A percentile compares a stretch with the other conserved stretches of the same genome.
These are phyloP conservation scores for Lentithecium fluviatile DNA, from an alignment of 495 filamentous ascomycete genomes.

Conservation along the genomic window DNA sequence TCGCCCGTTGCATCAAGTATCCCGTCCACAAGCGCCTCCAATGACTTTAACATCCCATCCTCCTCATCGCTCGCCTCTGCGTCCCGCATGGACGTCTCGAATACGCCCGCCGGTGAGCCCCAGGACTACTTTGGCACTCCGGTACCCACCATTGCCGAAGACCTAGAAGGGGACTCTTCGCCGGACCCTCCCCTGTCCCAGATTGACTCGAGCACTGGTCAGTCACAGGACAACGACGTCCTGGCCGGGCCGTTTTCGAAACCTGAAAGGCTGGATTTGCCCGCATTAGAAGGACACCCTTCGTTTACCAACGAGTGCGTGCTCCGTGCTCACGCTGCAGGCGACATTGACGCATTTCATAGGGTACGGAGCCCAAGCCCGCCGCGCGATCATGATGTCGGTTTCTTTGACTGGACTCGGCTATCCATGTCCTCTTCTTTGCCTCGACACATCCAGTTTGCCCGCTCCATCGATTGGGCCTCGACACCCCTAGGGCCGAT, in stretches of 20 bases:
- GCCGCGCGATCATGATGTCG: slow-evolving; percentile 26
- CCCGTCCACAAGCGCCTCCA: slow-evolving; percentile 25
- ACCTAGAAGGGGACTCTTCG: neutral
- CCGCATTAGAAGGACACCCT: slow-evolving; percentile 17
- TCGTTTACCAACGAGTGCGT: slow-evolving; percentile 40
- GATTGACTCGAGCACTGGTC: neutral
- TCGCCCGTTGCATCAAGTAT: slow-evolving; percentile 13
- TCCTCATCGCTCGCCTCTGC: slow-evolving; percentile 9
- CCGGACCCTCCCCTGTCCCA: neutral
- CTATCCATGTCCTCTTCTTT: slow-evolving; percentile 57
- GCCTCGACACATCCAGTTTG: slow-evolving; percentile 64
- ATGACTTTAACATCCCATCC: slow-evolving; percentile 20
- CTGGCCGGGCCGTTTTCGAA: neutral
- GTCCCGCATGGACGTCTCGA: neutral
- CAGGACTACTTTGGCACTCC: slow-evolving; percentile 51
- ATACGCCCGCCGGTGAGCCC: slow-evolving; percentile 36
- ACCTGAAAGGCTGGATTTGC: slow-evolving; percentile 13
- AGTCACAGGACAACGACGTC: neutral
- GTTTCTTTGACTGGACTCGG: slow-evolving; percentile 68
- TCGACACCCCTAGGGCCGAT: slow-evolving; percentile 64
- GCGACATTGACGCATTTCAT: slow-evolving; percentile 42
- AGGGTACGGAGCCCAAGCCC: slow-evolving; percentile 14
- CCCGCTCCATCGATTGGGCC: slow-evolving; percentile 64
- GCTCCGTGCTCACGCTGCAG: slow-evolving; percentile 37
- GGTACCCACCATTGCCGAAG: slow-evolving; percentile 13